Conservation (phyloP, 1,284 basidiomycete genomes). For the Cystodermella granulosa region DNA sequence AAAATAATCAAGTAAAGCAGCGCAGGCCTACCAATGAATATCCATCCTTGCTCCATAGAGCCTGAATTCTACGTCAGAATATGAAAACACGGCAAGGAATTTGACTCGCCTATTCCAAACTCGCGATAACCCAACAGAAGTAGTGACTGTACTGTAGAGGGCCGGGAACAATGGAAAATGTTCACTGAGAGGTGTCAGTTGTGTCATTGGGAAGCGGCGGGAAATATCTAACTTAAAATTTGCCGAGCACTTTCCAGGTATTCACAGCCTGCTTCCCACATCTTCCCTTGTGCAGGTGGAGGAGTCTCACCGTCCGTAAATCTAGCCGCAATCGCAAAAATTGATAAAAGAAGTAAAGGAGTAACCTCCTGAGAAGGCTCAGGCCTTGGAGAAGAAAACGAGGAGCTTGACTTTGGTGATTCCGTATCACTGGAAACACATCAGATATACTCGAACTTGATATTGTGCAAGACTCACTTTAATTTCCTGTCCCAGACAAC, state of each 20-base stretch:
- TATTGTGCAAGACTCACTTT: no score
- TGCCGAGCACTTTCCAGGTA: slow-evolving; percentile 65
- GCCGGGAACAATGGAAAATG: slow-evolving; percentile 60
- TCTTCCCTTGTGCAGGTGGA: slow-evolving; percentile 47
- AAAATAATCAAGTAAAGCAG: slow-evolving; percentile 3
- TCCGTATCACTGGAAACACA: slow-evolving; percentile 1
- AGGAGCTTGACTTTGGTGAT: background rate
- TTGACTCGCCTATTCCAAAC: slow-evolving; percentile 62
- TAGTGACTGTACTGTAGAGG: slow-evolving; percentile 71
- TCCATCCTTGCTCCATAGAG: slow-evolving; percentile 76
- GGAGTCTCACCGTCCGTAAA: slow-evolving; percentile 54
- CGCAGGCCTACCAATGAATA: slow-evolving; percentile 58
- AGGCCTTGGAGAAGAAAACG: slow-evolving; percentile 34
- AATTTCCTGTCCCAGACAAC: no score
- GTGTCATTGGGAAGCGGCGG: background rate
- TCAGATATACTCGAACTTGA: no score
- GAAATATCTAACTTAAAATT: slow-evolving; percentile 53
- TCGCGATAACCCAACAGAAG: slow-evolving; percentile 75
- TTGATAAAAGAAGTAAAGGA: slow-evolving; percentile 66
- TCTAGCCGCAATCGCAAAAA: slow-evolving; percentile 74
- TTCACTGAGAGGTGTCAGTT: slow-evolving; percentile 42
- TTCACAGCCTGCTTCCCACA: slow-evolving; percentile 68
- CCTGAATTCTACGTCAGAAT: no score
- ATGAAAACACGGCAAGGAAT: no score
- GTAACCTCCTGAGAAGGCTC: slow-evolving; percentile 61